Evolutionary conservation across 202 grass and related monocot species (phyloP), one percentile per base, ranked within the genome.

Genomic region (Carex arenaria): DNA sequence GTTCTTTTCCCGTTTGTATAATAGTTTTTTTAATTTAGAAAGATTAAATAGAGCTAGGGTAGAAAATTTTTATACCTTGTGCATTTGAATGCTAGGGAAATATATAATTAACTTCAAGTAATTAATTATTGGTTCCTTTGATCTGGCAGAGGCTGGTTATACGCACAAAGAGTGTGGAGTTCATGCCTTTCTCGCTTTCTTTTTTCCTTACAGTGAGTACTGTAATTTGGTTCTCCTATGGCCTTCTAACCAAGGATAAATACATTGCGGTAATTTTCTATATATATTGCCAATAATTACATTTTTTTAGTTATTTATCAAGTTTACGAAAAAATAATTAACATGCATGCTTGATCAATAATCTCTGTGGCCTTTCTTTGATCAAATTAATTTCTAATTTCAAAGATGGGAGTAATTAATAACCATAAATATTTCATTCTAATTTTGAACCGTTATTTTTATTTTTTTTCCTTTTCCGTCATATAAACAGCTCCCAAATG

Each of bases 131-230:
- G 26, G 23, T 43, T 49, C 32, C 56, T 83, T 64, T 31, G 6
- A 1, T 47, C 63, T 31, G 75, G 81, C 90, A 97, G 95, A 87
- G 91, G 63, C 88, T 89, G 67, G 96, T 99, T 47, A 92, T 99
- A 80, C 87, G 88, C 14, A 98, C 95, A 66, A 95, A 95, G 89
- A 98, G 95, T 85, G 93, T 98, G 76, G 95, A 98, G 89, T 98
- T 95, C 93, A 98, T 95, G 95, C 95, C 95, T 20, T 89, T 98
- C 86, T 89, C 86, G 49, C 86, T 95, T 7, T 95, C 96, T 61
- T 89, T 99, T 78, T 94, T 88, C 88, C 89, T 95, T 79, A 90
- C 92, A n/a, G 15, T 95, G 5, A 93, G 88, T 86, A 91, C 93
- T 0, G 80, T 89, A 40, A 67, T 95, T 69, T 99, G 96, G 96